Evolutionary conservation across 257 asterid genomes (phyloP).

Genomic region (Scutellaria baicalensis): DNA sequence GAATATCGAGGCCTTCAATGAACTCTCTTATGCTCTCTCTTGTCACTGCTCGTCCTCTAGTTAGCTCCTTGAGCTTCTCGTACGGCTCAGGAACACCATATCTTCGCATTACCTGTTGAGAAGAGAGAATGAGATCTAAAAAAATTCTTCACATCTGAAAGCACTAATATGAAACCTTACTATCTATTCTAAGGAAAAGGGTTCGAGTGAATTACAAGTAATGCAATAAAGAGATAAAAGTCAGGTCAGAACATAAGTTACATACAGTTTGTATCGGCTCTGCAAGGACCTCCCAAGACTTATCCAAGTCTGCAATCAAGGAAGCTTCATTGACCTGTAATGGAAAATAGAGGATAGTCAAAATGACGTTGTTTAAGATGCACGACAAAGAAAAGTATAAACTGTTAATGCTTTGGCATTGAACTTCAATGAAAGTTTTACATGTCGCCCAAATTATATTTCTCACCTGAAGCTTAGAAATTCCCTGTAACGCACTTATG

Average conservation of each 20-base stretch:
- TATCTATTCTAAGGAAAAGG: no score
- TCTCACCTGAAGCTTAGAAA: conserved; percentile 74
- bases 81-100: conserved; percentile 87
- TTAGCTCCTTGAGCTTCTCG: conserved; percentile 88
- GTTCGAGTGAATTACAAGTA: no score
- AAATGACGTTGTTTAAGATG: neutral
- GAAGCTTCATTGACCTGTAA: conserved; percentile 70
- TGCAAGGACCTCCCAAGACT: conserved; percentile 91
- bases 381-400: neutral
- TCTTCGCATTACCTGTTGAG: conserved; percentile 79
- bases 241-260: neutral
- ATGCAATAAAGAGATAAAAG: no score
- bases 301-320: conserved; percentile 55
- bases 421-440: neutral
- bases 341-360: neutral
- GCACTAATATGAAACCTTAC: no score
- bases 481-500: conserved; percentile 76
- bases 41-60: conserved; percentile 77
- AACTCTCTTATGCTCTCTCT: conserved; percentile 65
- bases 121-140: neutral
- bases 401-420: neutral
- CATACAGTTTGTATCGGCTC: conserved; percentile 97
- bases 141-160: no score
- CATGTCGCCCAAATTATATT: neutral
- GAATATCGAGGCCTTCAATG: conserved; percentile 61